Evolutionary conservation across 306 rosid species (phyloP).

Genomic region (Vigna trinervia): DNA sequence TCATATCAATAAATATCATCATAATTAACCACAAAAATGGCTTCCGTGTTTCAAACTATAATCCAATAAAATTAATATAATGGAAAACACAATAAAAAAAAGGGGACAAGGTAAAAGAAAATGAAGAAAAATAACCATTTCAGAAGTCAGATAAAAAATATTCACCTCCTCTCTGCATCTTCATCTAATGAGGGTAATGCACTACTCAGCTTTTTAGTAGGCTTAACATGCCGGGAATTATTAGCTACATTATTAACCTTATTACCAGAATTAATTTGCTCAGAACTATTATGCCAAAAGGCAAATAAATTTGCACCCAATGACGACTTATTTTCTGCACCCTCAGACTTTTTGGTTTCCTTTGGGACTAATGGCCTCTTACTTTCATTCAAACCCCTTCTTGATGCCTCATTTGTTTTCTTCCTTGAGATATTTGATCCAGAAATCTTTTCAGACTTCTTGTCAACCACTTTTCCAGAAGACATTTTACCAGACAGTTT

Average conservation of each 20-base stretch:
- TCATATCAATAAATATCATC: slow-evolving; percentile 33
- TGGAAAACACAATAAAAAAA: not conserved
- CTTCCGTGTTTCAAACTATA: slow-evolving; percentile 32
- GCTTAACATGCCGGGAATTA: slow-evolving; percentile 41
- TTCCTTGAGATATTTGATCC: slow-evolving; percentile 55
- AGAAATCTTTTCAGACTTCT: slow-evolving; percentile 47
- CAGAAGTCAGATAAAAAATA: slow-evolving; percentile 24
- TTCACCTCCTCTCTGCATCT: slow-evolving; percentile 76
- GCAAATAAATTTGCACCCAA: slow-evolving; percentile 53
- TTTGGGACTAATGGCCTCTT: slow-evolving; percentile 43
- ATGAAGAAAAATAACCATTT: slow-evolving; percentile 27
- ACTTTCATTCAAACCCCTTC: slow-evolving; percentile 47
- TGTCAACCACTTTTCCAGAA: slow-evolving; percentile 46
- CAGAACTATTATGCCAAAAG: slow-evolving; percentile 43
- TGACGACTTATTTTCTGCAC: slow-evolving; percentile 49
- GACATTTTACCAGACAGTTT: slow-evolving; percentile 50
- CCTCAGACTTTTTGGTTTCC: slow-evolving; percentile 48
- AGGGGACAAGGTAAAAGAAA: not conserved
- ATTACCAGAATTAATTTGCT: slow-evolving; percentile 47
- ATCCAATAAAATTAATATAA: slow-evolving; percentile 22
- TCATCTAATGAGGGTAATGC: slow-evolving; percentile 57
- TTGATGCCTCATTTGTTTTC: slow-evolving; percentile 50
- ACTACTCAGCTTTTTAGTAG: slow-evolving; percentile 46
- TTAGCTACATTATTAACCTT: slow-evolving; percentile 53
- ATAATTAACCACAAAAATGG: slow-evolving; percentile 35